A percentile compares a stretch with the other conserved stretches of the same genome.
Evolutionary conservation across 208 protist species (phyloP).

Genomic region (Wallacemonas sp.): DNA sequence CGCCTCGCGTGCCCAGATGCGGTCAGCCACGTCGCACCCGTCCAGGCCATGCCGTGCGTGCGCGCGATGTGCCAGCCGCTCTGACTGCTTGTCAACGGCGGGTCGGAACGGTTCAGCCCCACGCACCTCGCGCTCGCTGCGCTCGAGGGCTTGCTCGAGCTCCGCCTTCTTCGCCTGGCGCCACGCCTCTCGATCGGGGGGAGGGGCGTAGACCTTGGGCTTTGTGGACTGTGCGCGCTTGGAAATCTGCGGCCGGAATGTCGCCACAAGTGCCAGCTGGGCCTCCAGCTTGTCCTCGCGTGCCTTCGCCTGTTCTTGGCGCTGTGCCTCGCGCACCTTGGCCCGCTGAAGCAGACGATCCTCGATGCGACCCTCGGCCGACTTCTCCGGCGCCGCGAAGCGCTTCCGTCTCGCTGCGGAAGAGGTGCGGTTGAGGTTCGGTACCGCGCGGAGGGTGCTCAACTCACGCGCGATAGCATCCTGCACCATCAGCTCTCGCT

Average conservation of each 20-base stretch:
- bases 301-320: slow-evolving; percentile 13
- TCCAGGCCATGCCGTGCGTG: slow-evolving; percentile 28
- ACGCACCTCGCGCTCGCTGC: slow-evolving; percentile 12
- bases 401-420: background rate
- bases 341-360: slow-evolving; percentile 51
- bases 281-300: slow-evolving; percentile 31
- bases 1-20: slow-evolving; percentile 17
- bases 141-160: slow-evolving; percentile 13
- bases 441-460: slow-evolving; percentile 36
- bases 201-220: slow-evolving; percentile 25
- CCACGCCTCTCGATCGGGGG: slow-evolving; percentile 20
- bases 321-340: slow-evolving; percentile 24
- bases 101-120: slow-evolving; percentile 27
- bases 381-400: slow-evolving; percentile 2
- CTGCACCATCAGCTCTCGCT: slow-evolving; percentile 29
- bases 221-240: slow-evolving; percentile 34
- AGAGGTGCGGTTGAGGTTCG: background rate
- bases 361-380: slow-evolving; percentile 42
- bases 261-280: slow-evolving; percentile 25
- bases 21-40: slow-evolving; percentile 19
- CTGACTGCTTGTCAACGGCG: slow-evolving; percentile 44
- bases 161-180: slow-evolving; percentile 21
- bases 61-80: slow-evolving; percentile 33
- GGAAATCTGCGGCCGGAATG: slow-evolving; percentile 61
- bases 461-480: slow-evolving; percentile 43